phyloP scores from a whole-genome alignment of 768 basidiomycete genomes.

The Calocybe cyanea region DNA sequence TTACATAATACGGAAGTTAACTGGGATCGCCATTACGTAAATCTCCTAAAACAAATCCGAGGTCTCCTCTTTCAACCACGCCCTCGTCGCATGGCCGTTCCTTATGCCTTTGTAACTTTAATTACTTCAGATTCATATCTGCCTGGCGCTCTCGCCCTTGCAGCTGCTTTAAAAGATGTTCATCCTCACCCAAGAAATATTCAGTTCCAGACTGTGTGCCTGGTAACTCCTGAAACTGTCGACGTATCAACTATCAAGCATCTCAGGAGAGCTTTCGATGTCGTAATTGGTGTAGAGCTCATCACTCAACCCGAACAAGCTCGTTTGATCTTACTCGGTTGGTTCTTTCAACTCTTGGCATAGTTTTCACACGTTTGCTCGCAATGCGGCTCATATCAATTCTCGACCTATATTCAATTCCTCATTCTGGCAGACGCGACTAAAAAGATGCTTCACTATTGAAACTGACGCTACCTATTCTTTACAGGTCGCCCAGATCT shows the following conservation, averaged over 20 bases:
- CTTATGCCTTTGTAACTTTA: constrained; percentile 87
- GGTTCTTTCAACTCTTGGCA: constrained; percentile 22
- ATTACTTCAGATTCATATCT: constrained; percentile 91
- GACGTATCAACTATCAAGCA: constrained; percentile 77
- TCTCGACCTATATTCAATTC: no score
- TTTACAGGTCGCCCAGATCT: constrained; percentile 88
- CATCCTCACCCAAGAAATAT: constrained; percentile 63
- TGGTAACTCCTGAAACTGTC: constrained; percentile 93
- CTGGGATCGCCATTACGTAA: constrained; percentile 11
- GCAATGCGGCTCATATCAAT: not conserved
- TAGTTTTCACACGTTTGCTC: constrained; percentile 7
- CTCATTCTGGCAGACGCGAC: not conserved
- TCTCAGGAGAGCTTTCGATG: constrained; percentile 74
- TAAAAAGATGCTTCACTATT: not conserved
- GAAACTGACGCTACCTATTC: constrained; percentile 6
- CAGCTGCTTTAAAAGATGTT: constrained; percentile 78
- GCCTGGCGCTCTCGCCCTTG: constrained; percentile 85
- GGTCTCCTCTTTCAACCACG: no score
- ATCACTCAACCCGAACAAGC: constrained; percentile 67
- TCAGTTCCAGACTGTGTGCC: constrained; percentile 78
- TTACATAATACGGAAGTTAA: not conserved
- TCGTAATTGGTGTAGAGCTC: constrained; percentile 89
- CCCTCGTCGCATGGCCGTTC: constrained; percentile 49
- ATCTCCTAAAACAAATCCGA: not conserved
- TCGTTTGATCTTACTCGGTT: constrained; percentile 81